These are phyloP conservation scores for Neltuma alba DNA, from an alignment of 306 rosid species.

Conservation along the genomic window DNA sequence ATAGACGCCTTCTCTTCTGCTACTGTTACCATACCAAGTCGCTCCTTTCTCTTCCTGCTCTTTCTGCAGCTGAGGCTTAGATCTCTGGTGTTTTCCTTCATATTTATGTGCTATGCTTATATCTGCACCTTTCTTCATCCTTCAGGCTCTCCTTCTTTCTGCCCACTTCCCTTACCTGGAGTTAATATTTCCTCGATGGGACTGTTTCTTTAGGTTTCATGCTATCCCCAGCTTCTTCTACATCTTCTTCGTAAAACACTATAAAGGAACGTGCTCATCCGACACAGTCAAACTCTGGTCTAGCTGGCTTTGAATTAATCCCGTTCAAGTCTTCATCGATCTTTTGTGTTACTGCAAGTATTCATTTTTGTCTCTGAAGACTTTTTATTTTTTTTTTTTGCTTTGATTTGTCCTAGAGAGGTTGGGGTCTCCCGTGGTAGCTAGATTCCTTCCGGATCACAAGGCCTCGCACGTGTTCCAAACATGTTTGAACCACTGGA, in stretches of 20 bases:
- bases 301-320: conserved; percentile 16
- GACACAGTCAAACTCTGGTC: not conserved
- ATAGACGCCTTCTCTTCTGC: conserved; percentile 28
- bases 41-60: conserved; percentile 12
- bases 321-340: conserved; percentile 11
- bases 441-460: conserved; percentile 42
- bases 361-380: conserved; percentile 18
- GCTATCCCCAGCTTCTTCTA: not conserved
- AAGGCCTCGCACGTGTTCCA: conserved; percentile 31
- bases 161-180: not conserved
- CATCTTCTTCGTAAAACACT: not conserved
- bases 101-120: not conserved
- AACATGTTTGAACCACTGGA: conserved; percentile 43
- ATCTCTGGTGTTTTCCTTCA: not conserved
- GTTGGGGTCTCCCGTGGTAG: conserved; percentile 28
- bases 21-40: conserved; percentile 42
- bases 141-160: conserved; percentile 3
- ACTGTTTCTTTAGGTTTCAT: conserved; percentile 11
- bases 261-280: conserved; percentile 4
- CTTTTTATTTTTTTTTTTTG: not conserved
- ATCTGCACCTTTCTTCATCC: not conserved
- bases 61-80: not conserved
- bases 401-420: conserved; percentile 40
- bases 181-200: not conserved
- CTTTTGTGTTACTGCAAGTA: conserved; percentile 32